Base-by-base conservation (phyloP, 345 rosid genomes). In the Hypericum androsaemum region DNA sequence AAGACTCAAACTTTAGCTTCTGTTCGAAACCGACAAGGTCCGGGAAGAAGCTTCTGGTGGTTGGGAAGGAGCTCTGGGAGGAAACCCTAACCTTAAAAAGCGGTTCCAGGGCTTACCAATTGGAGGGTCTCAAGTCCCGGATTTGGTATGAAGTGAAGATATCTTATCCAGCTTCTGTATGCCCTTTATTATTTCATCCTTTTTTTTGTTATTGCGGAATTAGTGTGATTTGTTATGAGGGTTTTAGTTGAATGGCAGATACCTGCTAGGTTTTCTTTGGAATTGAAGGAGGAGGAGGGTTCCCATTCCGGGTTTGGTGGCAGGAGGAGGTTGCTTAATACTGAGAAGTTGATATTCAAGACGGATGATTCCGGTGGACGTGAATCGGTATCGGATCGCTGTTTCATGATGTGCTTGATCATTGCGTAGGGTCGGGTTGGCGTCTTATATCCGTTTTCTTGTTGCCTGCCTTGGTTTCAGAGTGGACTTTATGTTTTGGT, bases 181-280 rank as follows among this genome's bases (percentile, higher is more conserved):
- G 32, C 32, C 32, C 32, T 22, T 22, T 22, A 4, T 22, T 1
- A 22, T 22, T 22, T 22, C 1, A 22, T 22, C 32, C 32, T 22
- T 22, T 22, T 1, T 1, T 22, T 22, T 22, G 32, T 22, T 1
- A 22, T 22, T 22, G 32, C 4, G 32, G 32, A 1, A 22, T 22
- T 22, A 22, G 32, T 22, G 32, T 22, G 32, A 22, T 22, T 22
- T 22, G 32, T 22, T 22, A 22, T 4, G 32, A 22, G 32, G 32
- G 32, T 38, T 8, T 46, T 41, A 35, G 13, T 32, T 41, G 47
- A 15, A 53, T 32, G 11, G 13, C 58, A 83, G 98, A 78, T 88
- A 16, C 97, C 95, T 39, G 89, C 88, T 43, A 47, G 63, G 39
- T 88, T 92, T 68, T 61, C 88, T 1, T 39, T 88, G 55, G 83